Conservation (phyloP, 2,329 filamentous ascomycete genomes). For the Catunica adiposa region DNA sequence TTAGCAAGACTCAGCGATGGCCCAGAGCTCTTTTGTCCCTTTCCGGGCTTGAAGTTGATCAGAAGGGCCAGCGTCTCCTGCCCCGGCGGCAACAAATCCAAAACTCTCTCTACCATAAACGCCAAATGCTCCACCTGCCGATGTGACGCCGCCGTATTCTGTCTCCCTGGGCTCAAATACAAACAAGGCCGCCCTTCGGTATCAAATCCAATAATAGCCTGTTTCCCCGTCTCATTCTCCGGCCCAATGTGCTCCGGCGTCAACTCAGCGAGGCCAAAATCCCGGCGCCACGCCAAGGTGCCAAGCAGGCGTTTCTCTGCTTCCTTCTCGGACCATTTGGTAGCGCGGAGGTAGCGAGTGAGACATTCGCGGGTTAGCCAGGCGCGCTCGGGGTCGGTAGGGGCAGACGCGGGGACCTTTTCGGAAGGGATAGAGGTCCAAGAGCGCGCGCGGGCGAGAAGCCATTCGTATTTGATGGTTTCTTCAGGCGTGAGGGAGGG, state of each 20-base stretch:
- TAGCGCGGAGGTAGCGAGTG: constrained; percentile 79
- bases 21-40: constrained; percentile 52
- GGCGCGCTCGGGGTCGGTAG: constrained; percentile 67
- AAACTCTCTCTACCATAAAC: constrained; percentile 82
- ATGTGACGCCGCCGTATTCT: constrained; percentile 79
- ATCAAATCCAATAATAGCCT: constrained; percentile 78
- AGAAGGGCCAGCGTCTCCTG: constrained; percentile 77
- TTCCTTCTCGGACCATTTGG: constrained; percentile 69
- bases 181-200: constrained; percentile 71
- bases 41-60: constrained; percentile 78
- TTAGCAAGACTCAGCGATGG: constrained; percentile 61
- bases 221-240: constrained; percentile 95
- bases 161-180: constrained; percentile 74
- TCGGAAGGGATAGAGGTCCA: constrained; percentile 29
- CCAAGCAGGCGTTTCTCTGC: constrained; percentile 63
- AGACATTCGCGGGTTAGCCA: constrained; percentile 89
- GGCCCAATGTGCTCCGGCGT: constrained; percentile 77
- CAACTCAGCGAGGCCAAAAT: constrained; percentile 68
- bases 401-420: constrained; percentile 41
- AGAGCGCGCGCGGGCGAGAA: constrained; percentile 51
- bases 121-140: constrained; percentile 87
- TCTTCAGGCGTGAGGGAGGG: constrained; percentile 58
- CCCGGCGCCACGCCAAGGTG: constrained; percentile 75
- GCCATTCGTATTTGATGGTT: constrained; percentile 59
- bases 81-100: constrained; percentile 73